Evolutionary conservation across 257 asterid genomes (phyloP), one percentile per base, ranked within the genome.

Genomic region (Handroanthus guayacan): DNA sequence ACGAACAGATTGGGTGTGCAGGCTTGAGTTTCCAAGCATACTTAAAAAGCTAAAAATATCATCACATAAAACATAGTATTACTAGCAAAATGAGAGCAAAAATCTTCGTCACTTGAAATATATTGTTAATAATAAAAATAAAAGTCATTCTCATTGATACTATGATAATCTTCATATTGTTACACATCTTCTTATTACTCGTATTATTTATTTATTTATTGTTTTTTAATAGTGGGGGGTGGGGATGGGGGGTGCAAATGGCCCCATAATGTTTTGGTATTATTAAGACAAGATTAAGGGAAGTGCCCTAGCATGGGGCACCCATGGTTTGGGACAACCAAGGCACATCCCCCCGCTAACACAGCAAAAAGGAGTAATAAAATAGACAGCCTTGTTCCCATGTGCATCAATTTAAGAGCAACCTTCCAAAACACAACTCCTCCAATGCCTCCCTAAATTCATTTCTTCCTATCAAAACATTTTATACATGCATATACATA

Each of bases 331-430:
- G 91, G 93, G 93, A 88, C 90, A 88, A 87, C 76, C 91, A 82
- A 83, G 84, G 85, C 90, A 84, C 87, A 82, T 79, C 87, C 88
- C 86, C 88, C 88, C 80, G 78, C 85, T 76, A 83, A 82, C 83
- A 85, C 84, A 80, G 85, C 88, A 85, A 75, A 82, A 82, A 66
- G 87, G 85, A 60, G 90, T 79, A 77, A 82, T 81, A 80, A 71
- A 84, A 83, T 82, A 86, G 89, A 82, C 95, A 84, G 70, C 87
- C 82, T 88, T 91, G 92, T 89, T 88, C 89, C 91, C 94, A 88
- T 88, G 92, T 90, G 95, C 89, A 48, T 57, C 76, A 71, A 87
- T 89, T 92, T 75, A 92, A 86, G 89, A 68, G 88, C 93, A 79
- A 78, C 74, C 88, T 87, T 92, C 95, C 97, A 90, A 90, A 89